Base-by-base conservation (phyloP, 768 basidiomycete genomes). In the Tylopilus intermedius region DNA sequence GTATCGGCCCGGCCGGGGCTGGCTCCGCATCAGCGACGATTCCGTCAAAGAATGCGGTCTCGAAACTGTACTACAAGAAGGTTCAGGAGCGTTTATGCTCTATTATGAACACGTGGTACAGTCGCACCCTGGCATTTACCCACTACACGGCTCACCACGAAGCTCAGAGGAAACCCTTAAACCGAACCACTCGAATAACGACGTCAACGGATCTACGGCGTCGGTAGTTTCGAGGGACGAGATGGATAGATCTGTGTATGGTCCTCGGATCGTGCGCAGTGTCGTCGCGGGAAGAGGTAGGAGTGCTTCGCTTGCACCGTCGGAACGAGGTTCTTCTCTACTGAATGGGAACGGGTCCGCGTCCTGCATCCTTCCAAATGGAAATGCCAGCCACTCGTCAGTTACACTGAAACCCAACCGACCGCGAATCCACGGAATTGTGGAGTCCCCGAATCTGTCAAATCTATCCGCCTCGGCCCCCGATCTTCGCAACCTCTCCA, bases 21-120 rank as follows among this genome's bases (percentile, higher is more conserved):
- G 95, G 95, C 72, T 96, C 51, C 75, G 91, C 51, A 85, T 94
- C 55, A 91, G 88, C 63, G 95, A 99, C 71, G 87, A 90, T 59
- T 72, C 79, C 4, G 90, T 94, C 49, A 73, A 77, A 29, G 87
- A 91, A 60, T 83, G 83, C 35, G 86, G 86, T 26, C 77, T 93
- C 49, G 83, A 87, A 71, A 73, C 74, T 49, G 90, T 91, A 63
- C 69, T 90, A 49, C 72, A 76, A 64, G 88, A 88, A 76, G 87
- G 85, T 48, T 74, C 79, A 18, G 89, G 82, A 56, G 78, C 76
- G 15, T 95, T 97, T 69, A 90, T 99, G 89, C 77, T 97, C 37
- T 98, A 91, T 64, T 99, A 98, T 62, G 95, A 99, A 74, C 79
- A 83, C 42, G 74, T 85, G 29, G 68, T 71, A 60, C 69, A 67